Conservation (phyloP, 768 basidiomycete genomes). For the Scleroderma bovista region DNA sequence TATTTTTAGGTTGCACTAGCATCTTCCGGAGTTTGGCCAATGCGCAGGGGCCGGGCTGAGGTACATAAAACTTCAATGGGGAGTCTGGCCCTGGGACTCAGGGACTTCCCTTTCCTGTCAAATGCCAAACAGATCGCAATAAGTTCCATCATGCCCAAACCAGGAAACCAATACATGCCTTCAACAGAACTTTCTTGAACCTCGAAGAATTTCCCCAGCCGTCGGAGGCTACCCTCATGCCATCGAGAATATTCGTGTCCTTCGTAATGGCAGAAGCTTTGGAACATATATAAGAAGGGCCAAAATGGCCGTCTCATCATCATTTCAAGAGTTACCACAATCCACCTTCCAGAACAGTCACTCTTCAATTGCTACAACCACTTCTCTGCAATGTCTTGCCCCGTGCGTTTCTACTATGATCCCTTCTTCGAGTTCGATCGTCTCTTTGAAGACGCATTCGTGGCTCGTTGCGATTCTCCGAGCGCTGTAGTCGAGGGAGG, state of each 20-base stretch:
- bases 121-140: no score
- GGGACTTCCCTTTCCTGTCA: no score
- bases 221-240: no score
- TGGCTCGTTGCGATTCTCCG: conserved; percentile 21
- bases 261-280: background rate
- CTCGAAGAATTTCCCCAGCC: background rate
- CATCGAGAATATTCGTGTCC: background rate
- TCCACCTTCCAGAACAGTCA: background rate
- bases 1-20: no score
- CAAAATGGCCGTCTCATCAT: background rate
- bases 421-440: conserved; percentile 40
- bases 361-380: no score
- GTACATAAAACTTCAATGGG: no score
- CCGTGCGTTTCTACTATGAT: conserved; percentile 30
- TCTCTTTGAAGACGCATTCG: conserved; percentile 37
- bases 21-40: no score
- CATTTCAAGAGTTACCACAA: background rate
- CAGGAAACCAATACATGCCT: no score
- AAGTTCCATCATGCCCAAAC: no score
- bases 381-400: conserved; percentile 17
- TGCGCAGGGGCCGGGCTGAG: no score
- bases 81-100: no score
- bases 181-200: background rate
- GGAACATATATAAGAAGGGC: background rate
- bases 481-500: conserved; percentile 2